Evolutionary conservation across 78 protist genomes (phyloP), one percentile per base, ranked within the genome.

Genomic region (Dictyostelium purpureum): DNA sequence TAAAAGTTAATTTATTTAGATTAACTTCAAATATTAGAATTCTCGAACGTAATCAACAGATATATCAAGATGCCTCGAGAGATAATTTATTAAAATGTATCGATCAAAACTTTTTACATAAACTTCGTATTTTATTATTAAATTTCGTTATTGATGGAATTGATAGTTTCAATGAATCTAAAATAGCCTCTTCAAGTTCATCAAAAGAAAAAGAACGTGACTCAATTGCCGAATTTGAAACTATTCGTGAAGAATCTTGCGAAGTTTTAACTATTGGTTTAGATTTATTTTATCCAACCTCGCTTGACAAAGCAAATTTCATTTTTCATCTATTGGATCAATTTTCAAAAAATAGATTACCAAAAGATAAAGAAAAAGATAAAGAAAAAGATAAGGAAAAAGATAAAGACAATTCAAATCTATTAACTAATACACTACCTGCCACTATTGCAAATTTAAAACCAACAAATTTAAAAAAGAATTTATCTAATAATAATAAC

Each of bases 281-380:
- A 42, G 88, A 93, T 65, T 79, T 80, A 28, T 93, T 93, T 77
- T 93, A 93, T 65, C 96, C 96, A 37, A 77, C 89, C 12, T 67
- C 81, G 0, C 45, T 78, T 1, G 87, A 92, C 76, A 81, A 80
- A 35, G 88, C 95, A 47, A 73, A 83, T 77, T 80, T 92, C 24
- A 89, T 90, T 28, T 69, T 52, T n/a, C 61, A 73, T 35, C 18
- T 90, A 38, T 38, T 90, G 31, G 88, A 90, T 12, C 82, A 76
- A 47, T 66, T 75, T 26, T 71, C 79, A 35, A 85, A 85, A 35
- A 51, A 33, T 75, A 75, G 81, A 75, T 26, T 37, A n/a, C 16
- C 16, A n/a, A 31, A 51, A 12, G 19, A 21, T 4, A 26, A 12
- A 45, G n/a, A n/a, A n/a, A n/a, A n/a, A n/a, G n/a, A n/a, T n/a